Percentiles rank a stretch among this genome's conserved stretches.
Evolutionary conservation across 2,329 filamentous ascomycete genomes (phyloP).

Genomic region (Cryoendolithus antarcticus): DNA sequence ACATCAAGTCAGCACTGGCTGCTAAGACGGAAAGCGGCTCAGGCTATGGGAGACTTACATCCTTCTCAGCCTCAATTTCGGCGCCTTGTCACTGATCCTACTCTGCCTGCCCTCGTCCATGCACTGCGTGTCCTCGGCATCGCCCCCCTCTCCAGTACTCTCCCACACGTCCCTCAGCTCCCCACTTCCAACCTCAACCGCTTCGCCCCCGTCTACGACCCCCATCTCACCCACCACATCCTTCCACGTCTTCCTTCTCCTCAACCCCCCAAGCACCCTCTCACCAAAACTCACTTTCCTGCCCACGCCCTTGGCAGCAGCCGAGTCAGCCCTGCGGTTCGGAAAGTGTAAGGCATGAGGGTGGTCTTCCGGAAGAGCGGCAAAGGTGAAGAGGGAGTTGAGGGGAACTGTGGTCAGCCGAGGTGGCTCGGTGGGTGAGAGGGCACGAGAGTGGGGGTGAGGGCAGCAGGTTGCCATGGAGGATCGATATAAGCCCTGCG

Average conservation of each 20-base stretch:
- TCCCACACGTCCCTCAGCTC: conserved; percentile 7
- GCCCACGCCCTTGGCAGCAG: conserved; percentile 8
- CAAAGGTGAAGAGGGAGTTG: conserved; percentile 16
- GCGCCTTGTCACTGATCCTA: not conserved
- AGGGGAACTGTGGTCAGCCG: conserved; percentile 2
- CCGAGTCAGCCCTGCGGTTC: conserved; percentile 5
- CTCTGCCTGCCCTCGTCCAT: too few species aligned
- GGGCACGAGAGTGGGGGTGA: conserved; percentile 12
- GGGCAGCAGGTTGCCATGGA: conserved; percentile 10
- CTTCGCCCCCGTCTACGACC: conserved; percentile 24
- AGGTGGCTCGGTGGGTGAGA: conserved; percentile 7
- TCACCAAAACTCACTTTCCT: conserved; percentile 15
- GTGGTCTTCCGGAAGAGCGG: conserved; percentile 20
- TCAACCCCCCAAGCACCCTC: conserved; percentile 15
- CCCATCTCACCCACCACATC: conserved; percentile 5
- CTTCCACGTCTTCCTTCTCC: conserved; percentile 7
- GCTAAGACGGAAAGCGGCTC: too few species aligned
- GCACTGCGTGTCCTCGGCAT: too few species aligned
- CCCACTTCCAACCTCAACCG: conserved; percentile 16
- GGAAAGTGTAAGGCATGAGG: conserved; percentile 17
- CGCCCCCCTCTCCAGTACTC: conserved; percentile 3
- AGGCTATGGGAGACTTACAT: conserved; percentile 1
- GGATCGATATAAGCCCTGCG: too few species aligned
- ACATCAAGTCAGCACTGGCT: too few species aligned
- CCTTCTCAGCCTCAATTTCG: conserved; percentile 1